These are phyloP conservation scores for Cytospora piceicola DNA, from an alignment of 2,329 filamentous ascomycete genomes.

Conservation along the genomic window DNA sequence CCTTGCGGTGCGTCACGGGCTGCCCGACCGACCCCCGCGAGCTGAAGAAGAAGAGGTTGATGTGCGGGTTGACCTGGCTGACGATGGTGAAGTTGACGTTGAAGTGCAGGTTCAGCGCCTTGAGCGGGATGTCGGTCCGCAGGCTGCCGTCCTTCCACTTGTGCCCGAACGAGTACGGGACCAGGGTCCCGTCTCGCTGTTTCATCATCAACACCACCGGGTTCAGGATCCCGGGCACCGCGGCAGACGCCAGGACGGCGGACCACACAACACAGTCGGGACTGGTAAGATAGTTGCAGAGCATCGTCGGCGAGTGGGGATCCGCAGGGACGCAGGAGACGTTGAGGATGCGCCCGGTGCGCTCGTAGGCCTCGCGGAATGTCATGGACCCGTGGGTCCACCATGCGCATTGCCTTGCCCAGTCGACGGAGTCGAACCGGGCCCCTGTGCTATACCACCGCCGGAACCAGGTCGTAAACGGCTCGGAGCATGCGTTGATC, in stretches of 20 bases:
- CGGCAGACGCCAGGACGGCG: slow-evolving; percentile 90
- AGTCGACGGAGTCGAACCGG: slow-evolving; percentile 90
- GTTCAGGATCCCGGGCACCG: slow-evolving; percentile 94
- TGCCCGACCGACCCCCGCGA: slow-evolving; percentile 89
- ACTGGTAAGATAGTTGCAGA: slow-evolving; percentile 93
- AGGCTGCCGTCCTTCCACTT: slow-evolving; percentile 99
- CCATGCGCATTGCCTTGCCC: slow-evolving; percentile 85
- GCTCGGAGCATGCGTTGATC: slow-evolving; percentile 85
- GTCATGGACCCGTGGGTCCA: slow-evolving; percentile 91
- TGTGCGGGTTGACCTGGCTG: slow-evolving; percentile 89
- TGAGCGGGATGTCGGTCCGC: slow-evolving; percentile 92
- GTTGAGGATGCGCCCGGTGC: slow-evolving; percentile 92
- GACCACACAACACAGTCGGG: slow-evolving; percentile 99
- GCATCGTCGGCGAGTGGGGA: slow-evolving; percentile 86
- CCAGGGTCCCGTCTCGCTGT: slow-evolving; percentile 72
- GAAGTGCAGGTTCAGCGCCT: slow-evolving; percentile 92
- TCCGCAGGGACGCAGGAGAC: slow-evolving; percentile 95
- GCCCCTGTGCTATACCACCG: slow-evolving; percentile 94
- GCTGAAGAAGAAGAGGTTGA: slow-evolving; percentile 98
- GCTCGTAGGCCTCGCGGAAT: slow-evolving; percentile 91
- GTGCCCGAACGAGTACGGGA: slow-evolving; percentile 94
- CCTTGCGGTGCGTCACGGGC: slow-evolving; percentile 90
- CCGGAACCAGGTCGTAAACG: slow-evolving; percentile 72
- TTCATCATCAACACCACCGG: slow-evolving; percentile 94
- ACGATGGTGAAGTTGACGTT: slow-evolving; percentile 98